phyloP scores from a whole-genome alignment of 495 filamentous ascomycete genomes.

The Penicillium coprophilum region DNA sequence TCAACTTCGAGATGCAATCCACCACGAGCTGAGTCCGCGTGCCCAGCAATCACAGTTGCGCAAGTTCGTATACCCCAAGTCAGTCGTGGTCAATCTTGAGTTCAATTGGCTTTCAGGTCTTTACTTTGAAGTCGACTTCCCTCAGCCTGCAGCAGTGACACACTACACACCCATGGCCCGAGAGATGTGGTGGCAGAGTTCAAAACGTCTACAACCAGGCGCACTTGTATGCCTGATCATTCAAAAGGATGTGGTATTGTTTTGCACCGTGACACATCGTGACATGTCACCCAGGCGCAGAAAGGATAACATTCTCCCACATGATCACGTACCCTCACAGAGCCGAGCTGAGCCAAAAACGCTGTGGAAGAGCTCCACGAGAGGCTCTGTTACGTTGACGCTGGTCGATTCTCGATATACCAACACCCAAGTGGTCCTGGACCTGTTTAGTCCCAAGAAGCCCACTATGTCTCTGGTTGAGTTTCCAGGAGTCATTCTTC shows the following conservation, averaged over 20 bases:
- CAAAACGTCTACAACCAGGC: conserved; percentile 55
- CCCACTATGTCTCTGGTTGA: conserved; percentile 54
- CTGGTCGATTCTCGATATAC: background rate
- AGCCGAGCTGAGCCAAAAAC: background rate
- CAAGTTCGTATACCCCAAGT: conserved; percentile 43
- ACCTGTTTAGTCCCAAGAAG: background rate
- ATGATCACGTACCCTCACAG: background rate
- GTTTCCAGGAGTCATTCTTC: conserved; percentile 67
- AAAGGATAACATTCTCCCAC: background rate
- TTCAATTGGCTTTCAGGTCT: conserved; percentile 54
- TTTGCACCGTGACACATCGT: conserved; percentile 2
- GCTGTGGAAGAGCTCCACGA: background rate
- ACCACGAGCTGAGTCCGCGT: conserved; percentile 11
- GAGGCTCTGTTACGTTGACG: conserved; percentile 3
- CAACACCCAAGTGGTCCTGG: background rate
- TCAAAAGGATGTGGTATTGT: conserved; percentile 1
- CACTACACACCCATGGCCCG: conserved; percentile 32
- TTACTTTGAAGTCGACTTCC: conserved; percentile 54
- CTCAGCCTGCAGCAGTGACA: conserved; percentile 49
- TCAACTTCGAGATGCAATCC: conserved; percentile 37
- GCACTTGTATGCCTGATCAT: conserved; percentile 59
- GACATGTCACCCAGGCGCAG: conserved; percentile 1
- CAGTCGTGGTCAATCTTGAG: conserved; percentile 30
- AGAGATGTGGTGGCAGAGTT: conserved; percentile 60
- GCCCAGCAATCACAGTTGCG: conserved; percentile 17